Conservation (phyloP, 1,284 basidiomycete species). For the Porogramme epimiltina region DNA sequence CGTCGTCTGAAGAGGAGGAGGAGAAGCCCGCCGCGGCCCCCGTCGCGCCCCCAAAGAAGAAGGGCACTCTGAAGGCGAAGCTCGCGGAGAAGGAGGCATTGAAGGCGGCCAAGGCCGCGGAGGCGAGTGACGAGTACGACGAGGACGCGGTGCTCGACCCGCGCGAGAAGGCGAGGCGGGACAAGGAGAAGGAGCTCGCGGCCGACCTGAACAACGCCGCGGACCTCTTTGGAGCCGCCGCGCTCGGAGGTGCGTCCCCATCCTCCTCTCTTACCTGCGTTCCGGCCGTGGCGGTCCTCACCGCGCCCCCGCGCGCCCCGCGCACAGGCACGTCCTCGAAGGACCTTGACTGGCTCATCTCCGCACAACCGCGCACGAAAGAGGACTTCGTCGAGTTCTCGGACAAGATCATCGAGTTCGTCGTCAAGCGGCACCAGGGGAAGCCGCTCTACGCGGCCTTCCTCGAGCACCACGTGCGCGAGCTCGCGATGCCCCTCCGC, state of each 20-base stretch:
- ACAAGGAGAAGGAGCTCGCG: conserved; percentile 80
- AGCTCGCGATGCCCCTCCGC: conserved; percentile 72
- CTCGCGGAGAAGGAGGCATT: conserved; percentile 86
- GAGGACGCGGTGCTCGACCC: conserved; percentile 84
- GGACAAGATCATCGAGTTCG: conserved; percentile 65
- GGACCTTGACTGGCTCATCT: conserved; percentile 72
- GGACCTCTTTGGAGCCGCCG: conserved; percentile 75
- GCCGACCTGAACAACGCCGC: conserved; percentile 85
- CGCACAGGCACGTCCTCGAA: conserved; percentile 61
- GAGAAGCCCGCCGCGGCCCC: conserved; percentile 48
- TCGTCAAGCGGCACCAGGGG: conserved; percentile 75
- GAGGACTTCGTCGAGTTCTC: conserved; percentile 82
- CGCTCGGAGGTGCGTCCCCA: conserved; percentile 63
- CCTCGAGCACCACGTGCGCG: conserved; percentile 79
- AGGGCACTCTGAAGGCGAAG: conserved; percentile 87
- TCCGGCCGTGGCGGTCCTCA: neutral
- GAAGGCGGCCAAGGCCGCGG: conserved; percentile 50
- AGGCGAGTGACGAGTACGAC: conserved; percentile 56
- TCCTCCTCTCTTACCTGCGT: no score
- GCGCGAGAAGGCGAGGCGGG: conserved; percentile 71
- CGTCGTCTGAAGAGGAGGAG: conserved; percentile 67
- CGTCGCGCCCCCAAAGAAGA: conserved; percentile 80
- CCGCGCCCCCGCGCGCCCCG: neutral
- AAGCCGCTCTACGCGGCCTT: conserved; percentile 84
- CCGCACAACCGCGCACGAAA: conserved; percentile 80